Evolutionary conservation across 2,329 filamentous ascomycete genomes (phyloP).

Genomic region (Botryosphaeria dothidea): DNA sequence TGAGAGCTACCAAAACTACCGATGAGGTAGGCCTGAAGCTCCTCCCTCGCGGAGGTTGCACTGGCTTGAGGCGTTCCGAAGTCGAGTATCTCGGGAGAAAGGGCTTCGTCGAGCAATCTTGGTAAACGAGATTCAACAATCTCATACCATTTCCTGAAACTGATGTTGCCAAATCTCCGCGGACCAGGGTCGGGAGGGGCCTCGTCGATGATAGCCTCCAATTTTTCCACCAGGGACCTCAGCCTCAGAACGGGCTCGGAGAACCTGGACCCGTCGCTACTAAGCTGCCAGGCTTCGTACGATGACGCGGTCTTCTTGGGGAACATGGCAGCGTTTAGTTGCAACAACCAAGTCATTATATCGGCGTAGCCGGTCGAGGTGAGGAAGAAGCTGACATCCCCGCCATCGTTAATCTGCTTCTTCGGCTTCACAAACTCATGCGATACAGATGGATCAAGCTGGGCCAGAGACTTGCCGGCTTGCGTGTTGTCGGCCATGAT

Average conservation of each 20-base stretch:
- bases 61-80: constrained; percentile 31
- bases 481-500: constrained; percentile 9
- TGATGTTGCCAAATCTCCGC: constrained; percentile 86
- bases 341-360: constrained; percentile 82
- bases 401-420: constrained; percentile 83
- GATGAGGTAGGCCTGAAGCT: constrained; percentile 77
- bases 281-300: constrained; percentile 55
- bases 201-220: constrained; percentile 70
- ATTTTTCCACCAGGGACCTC: constrained; percentile 63
- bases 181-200: constrained; percentile 84
- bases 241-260: constrained; percentile 64
- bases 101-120: constrained; percentile 56
- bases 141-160: constrained; percentile 81
- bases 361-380: constrained; percentile 81
- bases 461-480: constrained; percentile 26
- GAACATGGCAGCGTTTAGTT: constrained; percentile 85
- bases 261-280: constrained; percentile 45
- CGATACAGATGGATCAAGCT: constrained; percentile 26
- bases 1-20: constrained; percentile 87
- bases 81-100: constrained; percentile 53
- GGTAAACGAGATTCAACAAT: constrained; percentile 64
- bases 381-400: constrained; percentile 80
- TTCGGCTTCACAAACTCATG: constrained; percentile 63
- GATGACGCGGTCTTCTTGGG: constrained; percentile 57
- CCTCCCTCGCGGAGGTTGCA: constrained; percentile 56